A percentile compares a stretch with the other conserved stretches of the same genome.
Evolutionary conservation across 805 yeast genomes (phyloP).

Genomic region (Pichia membranifaciens): DNA sequence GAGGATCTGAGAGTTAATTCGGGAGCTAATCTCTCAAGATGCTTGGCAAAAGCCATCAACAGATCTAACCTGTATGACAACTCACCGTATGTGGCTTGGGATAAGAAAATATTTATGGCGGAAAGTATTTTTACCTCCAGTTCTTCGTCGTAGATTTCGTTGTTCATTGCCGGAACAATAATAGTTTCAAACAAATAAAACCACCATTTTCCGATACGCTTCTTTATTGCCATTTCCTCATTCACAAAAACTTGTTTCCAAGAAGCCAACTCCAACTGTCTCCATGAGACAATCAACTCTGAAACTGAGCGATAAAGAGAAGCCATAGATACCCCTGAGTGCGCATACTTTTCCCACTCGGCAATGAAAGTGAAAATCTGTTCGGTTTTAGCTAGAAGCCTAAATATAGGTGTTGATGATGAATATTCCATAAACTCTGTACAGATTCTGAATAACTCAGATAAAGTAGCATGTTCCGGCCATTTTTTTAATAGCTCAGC

Average conservation of each 20-base stretch:
- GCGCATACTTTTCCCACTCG: conserved; percentile 94
- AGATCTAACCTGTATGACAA: conserved; percentile 53
- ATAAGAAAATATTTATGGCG: conserved; percentile 68
- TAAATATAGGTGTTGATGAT: conserved; percentile 65
- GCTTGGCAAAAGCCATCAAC: conserved; percentile 58
- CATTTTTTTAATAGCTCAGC: conserved; percentile 52
- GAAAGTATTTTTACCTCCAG: conserved; percentile 37
- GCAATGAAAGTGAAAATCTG: conserved; percentile 74
- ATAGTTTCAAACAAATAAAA: conserved; percentile 80
- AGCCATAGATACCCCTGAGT: conserved; percentile 63
- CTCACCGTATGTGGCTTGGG: conserved; percentile 75
- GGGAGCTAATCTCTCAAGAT: conserved; percentile 34
- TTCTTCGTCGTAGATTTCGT: conserved; percentile 32
- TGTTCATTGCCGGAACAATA: conserved; percentile 44
- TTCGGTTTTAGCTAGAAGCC: conserved; percentile 74
- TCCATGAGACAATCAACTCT: conserved; percentile 77
- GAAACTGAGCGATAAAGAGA: conserved; percentile 54
- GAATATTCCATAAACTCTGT: conserved; percentile 62
- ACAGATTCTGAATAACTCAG: conserved; percentile 56
- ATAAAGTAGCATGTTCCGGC: conserved; percentile 94
- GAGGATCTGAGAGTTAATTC: conserved; percentile 31
- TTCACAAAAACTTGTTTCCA: conserved; percentile 73
- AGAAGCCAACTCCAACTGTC: conserved; percentile 76
- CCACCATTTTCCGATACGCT: conserved; percentile 78
- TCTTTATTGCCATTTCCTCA: conserved; percentile 48